A percentile compares a stretch with the other conserved stretches of the same genome.
Evolutionary conservation across 2,329 filamentous ascomycete genomes (phyloP).

Genomic region (Rhynchosporium agropyri): DNA sequence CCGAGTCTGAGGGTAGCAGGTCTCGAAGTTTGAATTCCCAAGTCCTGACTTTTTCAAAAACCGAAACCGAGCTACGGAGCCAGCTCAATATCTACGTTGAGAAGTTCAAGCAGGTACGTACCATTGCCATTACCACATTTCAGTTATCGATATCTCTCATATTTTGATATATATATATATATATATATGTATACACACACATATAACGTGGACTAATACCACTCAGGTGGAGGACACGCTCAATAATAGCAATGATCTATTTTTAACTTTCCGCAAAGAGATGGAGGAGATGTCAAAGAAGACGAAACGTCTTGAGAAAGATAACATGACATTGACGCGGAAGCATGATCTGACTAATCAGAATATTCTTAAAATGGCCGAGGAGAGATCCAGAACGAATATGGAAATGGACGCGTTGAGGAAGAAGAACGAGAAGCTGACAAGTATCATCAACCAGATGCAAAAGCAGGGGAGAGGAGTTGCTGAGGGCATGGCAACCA

Average conservation of each 20-base stretch:
- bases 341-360: conserved; percentile 93
- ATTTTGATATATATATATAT: neutral
- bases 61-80: conserved; percentile 87
- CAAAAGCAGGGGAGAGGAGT: conserved; percentile 87
- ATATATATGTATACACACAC: conserved; percentile 8
- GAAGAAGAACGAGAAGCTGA: conserved; percentile 83
- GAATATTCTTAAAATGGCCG: conserved; percentile 96
- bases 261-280: conserved; percentile 95
- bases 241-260: conserved; percentile 97
- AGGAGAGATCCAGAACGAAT: conserved; percentile 79
- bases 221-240: conserved; percentile 94
- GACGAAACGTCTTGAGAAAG: conserved; percentile 94
- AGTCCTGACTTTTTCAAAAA: conserved; percentile 94
- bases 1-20: conserved; percentile 78
- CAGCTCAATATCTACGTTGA: conserved; percentile 99
- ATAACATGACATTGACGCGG: conserved; percentile 86
- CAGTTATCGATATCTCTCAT: conserved; percentile 17
- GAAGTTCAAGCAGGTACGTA: conserved; percentile 96
- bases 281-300: conserved; percentile 99
- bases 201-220: conserved; percentile 46
- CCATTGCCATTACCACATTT: conserved; percentile 9
- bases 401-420: conserved; percentile 76
- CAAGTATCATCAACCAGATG: conserved; percentile 94
- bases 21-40: conserved; percentile 86
- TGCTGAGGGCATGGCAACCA: conserved; percentile 63